phyloP scores from a whole-genome alignment of 2,329 filamentous ascomycete species.

The Sarocladium oryzae region DNA sequence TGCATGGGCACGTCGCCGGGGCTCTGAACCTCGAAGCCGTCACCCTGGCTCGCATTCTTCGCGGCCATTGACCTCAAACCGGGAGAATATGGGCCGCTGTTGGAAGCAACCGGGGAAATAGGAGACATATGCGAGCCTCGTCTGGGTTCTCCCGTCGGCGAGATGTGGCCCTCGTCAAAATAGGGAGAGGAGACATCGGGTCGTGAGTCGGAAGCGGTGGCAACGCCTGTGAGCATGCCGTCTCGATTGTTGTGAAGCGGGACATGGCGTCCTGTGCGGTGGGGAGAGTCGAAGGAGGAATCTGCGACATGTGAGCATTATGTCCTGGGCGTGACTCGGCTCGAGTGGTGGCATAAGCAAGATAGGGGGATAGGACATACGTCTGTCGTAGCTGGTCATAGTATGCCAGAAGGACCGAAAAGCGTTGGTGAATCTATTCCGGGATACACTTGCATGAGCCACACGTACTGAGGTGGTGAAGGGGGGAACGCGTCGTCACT shows the following conservation, averaged over 20 bases:
- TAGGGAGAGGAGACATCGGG: conserved; percentile 76
- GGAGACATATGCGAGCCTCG: conserved; percentile 30
- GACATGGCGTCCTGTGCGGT: conserved; percentile 83
- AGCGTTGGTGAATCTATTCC: conserved; percentile 49
- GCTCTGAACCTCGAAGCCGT: conserved; percentile 64
- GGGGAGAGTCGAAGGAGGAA: conserved; percentile 87
- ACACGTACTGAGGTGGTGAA: not conserved
- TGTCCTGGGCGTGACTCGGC: conserved; percentile 2
- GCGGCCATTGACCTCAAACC: conserved; percentile 77
- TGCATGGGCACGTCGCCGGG: conserved; percentile 92
- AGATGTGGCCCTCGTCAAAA: conserved; percentile 57
- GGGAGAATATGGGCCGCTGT: conserved; percentile 78
- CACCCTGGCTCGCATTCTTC: conserved; percentile 54
- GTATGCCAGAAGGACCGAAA: conserved; percentile 95
- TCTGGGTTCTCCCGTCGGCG: conserved; percentile 45
- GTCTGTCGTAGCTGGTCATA: conserved; percentile 66
- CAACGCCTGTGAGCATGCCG: conserved; percentile 77
- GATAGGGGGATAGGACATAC: conserved; percentile 35
- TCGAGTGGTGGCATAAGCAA: conserved; percentile 2
- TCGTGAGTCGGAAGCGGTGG: conserved; percentile 83
- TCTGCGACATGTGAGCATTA: conserved; percentile 46
- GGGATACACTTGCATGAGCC: not conserved
- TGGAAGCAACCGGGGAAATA: conserved; percentile 46
- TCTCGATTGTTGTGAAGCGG: conserved; percentile 78
- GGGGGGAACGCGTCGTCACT: conserved; percentile 13